Base-by-base conservation (phyloP, 176 grass and related monocot species). In the Aegilops sharonensis region DNA sequence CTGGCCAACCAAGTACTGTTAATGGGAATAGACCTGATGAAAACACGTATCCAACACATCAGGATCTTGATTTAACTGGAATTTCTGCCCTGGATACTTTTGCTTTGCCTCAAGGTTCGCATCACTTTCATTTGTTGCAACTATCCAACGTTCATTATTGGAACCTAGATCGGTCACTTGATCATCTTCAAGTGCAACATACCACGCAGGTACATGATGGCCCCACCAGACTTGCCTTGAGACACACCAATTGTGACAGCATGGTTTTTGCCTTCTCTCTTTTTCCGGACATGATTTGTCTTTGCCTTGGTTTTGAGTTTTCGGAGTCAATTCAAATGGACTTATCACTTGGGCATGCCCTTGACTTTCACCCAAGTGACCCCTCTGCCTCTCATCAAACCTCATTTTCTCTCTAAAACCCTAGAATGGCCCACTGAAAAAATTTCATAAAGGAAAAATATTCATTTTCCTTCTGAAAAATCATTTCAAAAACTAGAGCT, bases 211-310 rank as follows among this genome's bases (percentile, higher is more conserved):
- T 21, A 93, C 89, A 5, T 87, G 91, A 77, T 98, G 95, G 29
- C 95, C 95, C 95, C 95, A 98, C 95, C 95, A 98, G 57, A 98
- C 89, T 75, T 98, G 93, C 63, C 95, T 92, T 64, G 95, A 98
- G 59, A 98, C 72, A 63, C 95, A 98, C 95, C 95, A 98, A 27
- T 27, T 27, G 27, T 27, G 27, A 27, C 27, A 27, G 27, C 27
- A 27, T 27, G 27, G 27, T 27, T 27, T 27, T 27, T 27, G 27
- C 27, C 27, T 27, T 27, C 27, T 27, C 27, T 27, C 27, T 27
- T 27, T 27, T 27, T 27, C 1, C 27, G 27, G 27, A 27, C 27
- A 27, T 27, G 27, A 27, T 27, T 27, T 27, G 27, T 27, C 27
- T 27, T 27, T 27, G 27, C 27, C 27, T 27, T 27, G 27, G 27